These are phyloP conservation scores for Sicyos edulis DNA, from an alignment of 306 rosid species.

Conservation along the genomic window DNA sequence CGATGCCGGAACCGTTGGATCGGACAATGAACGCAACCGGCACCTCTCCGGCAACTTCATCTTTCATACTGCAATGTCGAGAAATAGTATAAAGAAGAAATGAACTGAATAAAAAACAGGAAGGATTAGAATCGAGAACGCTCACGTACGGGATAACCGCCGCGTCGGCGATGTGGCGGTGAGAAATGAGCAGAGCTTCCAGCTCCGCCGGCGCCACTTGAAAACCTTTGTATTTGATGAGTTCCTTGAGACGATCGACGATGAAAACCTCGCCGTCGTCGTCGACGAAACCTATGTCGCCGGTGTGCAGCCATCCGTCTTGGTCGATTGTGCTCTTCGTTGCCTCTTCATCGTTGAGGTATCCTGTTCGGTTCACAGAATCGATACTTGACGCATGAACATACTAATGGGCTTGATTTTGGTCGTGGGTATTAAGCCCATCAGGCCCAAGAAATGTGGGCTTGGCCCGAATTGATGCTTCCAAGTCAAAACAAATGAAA, in stretches of 20 bases:
- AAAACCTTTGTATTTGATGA: slow-evolving; percentile 81
- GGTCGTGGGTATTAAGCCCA: too few relatives aligned
- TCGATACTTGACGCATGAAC: too few relatives aligned
- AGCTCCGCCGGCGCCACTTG: slow-evolving; percentile 93
- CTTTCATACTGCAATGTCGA: slow-evolving; percentile 59
- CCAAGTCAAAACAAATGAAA: too few relatives aligned
- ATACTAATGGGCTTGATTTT: too few relatives aligned
- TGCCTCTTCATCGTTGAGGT: slow-evolving; percentile 63
- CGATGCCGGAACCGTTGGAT: slow-evolving; percentile 51
- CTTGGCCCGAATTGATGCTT: too few relatives aligned
- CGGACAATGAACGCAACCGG: slow-evolving; percentile 81
- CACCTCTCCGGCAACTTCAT: slow-evolving; percentile 78
- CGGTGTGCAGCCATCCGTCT: slow-evolving; percentile 78
- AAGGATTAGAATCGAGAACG: background rate
- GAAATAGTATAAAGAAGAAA: background rate
- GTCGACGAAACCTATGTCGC: slow-evolving; percentile 69
- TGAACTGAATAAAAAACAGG: too few relatives aligned
- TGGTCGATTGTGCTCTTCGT: slow-evolving; percentile 55
- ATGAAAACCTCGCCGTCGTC: slow-evolving; percentile 61
- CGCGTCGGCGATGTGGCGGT: slow-evolving; percentile 58
- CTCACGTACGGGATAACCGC: slow-evolving; percentile 25
- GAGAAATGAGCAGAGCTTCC: slow-evolving; percentile 61
- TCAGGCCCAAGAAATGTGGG: too few relatives aligned
- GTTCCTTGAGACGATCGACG: slow-evolving; percentile 70
- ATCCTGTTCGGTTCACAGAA: slow-evolving; percentile 36